These are phyloP conservation scores for Aspergillus heteromorphus DNA, from an alignment of 495 filamentous ascomycete species.

Conservation along the genomic window DNA sequence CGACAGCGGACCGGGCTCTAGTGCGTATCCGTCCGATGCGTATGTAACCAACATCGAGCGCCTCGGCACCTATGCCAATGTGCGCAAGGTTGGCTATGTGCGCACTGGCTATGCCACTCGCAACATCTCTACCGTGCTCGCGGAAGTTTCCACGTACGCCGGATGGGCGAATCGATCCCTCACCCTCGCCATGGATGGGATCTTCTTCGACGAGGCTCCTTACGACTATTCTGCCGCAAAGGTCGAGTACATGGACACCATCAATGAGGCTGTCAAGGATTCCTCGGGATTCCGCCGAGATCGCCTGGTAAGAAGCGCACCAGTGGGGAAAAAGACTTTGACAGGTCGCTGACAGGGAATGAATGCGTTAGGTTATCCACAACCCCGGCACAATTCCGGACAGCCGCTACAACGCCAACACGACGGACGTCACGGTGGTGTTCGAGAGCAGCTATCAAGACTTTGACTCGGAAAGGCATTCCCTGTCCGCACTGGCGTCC, in stretches of 20 bases:
- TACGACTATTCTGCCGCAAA: conserved; percentile 20
- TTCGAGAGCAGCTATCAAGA: conserved; percentile 11
- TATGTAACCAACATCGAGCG: conserved; percentile 30
- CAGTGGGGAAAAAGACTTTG: neutral
- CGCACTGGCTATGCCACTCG: conserved; percentile 30
- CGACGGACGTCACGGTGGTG: conserved; percentile 10
- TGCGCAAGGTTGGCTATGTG: conserved; percentile 46
- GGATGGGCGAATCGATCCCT: conserved; percentile 31
- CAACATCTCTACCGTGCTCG: conserved; percentile 23
- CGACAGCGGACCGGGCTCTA: conserved; percentile 37
- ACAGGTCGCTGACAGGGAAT: neutral
- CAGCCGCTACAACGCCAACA: neutral
- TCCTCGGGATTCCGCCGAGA: neutral
- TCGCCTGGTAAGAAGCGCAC: conserved; percentile 5
- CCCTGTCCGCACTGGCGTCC: neutral
- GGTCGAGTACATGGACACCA: conserved; percentile 28
- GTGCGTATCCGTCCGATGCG: conserved; percentile 21
- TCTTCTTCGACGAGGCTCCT: conserved; percentile 46
- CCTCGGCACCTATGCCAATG: conserved; percentile 39
- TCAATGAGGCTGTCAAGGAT: conserved; percentile 23
- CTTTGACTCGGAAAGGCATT: neutral
- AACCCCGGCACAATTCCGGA: conserved; percentile 14
- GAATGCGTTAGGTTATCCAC: conserved; percentile 9
- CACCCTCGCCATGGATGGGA: conserved; percentile 35
- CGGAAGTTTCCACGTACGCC: conserved; percentile 37